Conservation (phyloP, 2,329 filamentous ascomycete species). For the Diaporthe velutina region DNA sequence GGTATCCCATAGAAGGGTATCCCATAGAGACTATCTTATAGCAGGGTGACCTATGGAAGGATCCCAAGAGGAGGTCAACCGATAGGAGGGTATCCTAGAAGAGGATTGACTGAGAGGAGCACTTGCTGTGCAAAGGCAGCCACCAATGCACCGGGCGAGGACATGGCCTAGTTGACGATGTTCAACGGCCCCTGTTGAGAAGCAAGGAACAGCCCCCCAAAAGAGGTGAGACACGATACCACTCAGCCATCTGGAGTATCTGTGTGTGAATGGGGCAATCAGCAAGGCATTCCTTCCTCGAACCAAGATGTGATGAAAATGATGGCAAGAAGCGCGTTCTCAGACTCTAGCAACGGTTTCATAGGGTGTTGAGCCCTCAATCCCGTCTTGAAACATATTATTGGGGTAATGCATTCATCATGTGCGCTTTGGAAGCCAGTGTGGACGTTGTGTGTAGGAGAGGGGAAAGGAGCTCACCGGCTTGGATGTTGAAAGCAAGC, state of each 20-base stretch:
- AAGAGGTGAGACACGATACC: neutral
- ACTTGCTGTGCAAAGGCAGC: neutral
- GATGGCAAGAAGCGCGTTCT: conserved; percentile 14
- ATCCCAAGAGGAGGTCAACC: too few relatives aligned
- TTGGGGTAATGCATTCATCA: conserved; percentile 43
- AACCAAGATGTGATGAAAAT: neutral
- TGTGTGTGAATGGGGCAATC: neutral
- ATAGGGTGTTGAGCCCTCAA: conserved; percentile 48
- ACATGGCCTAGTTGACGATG: neutral
- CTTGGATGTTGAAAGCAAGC: neutral
- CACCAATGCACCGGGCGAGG: neutral
- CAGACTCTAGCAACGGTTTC: conserved; percentile 47
- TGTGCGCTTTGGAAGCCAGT: conserved; percentile 18
- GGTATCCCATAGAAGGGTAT: too few relatives aligned
- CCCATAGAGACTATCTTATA: too few relatives aligned
- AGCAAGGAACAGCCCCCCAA: neutral
- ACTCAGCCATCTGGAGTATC: neutral
- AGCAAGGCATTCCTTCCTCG: neutral
- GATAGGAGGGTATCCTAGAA: too few relatives aligned
- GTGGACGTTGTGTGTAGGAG: neutral
- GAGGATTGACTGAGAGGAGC: too few relatives aligned
- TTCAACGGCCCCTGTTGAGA: too few relatives aligned
- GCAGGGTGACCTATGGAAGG: too few relatives aligned
- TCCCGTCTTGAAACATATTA: conserved; percentile 57
- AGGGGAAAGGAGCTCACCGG: conserved; percentile 1